Evolutionary conservation across 2,329 filamentous ascomycete species (phyloP).

Genomic region (Sclerotinia glacialis): DNA sequence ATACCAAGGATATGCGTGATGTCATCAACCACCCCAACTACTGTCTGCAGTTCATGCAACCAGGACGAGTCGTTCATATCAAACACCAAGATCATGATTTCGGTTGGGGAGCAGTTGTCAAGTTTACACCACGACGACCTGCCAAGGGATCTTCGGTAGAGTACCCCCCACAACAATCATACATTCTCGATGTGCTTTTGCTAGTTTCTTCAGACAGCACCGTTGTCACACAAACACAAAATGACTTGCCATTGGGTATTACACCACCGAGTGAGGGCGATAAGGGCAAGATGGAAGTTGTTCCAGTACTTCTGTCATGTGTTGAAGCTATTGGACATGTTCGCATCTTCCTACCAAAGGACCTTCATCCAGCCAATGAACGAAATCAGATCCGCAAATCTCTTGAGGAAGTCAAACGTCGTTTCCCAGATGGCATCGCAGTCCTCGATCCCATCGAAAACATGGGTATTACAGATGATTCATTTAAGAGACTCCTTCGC

Average conservation of each 20-base stretch:
- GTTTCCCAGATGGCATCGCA: constrained; percentile 90
- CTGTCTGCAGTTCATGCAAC: constrained; percentile 78
- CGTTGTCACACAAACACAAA: constrained; percentile 55
- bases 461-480: constrained; percentile 90
- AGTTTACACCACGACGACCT: constrained; percentile 63
- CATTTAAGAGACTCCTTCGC: constrained; percentile 86
- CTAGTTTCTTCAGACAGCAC: constrained; percentile 53
- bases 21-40: constrained; percentile 92
- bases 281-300: constrained; percentile 71
- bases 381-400: constrained; percentile 65
- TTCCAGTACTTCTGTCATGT: constrained; percentile 83
- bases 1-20: constrained; percentile 82
- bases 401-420: constrained; percentile 74
- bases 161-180: constrained; percentile 70
- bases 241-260: constrained; percentile 63
- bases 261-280: constrained; percentile 60
- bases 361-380: constrained; percentile 66
- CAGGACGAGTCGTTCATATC: constrained; percentile 83
- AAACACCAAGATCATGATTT: constrained; percentile 80
- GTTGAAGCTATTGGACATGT: constrained; percentile 82
- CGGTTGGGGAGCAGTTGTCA: constrained; percentile 89
- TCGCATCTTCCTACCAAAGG: constrained; percentile 76
- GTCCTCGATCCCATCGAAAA: constrained; percentile 91
- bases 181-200: constrained; percentile 80
- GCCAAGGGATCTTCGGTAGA: constrained; percentile 66